A percentile compares a stretch with the other conserved stretches of the same genome.
phyloP scores from a whole-genome alignment of 768 basidiomycete species.

The Paxillus rubicundulus region DNA sequence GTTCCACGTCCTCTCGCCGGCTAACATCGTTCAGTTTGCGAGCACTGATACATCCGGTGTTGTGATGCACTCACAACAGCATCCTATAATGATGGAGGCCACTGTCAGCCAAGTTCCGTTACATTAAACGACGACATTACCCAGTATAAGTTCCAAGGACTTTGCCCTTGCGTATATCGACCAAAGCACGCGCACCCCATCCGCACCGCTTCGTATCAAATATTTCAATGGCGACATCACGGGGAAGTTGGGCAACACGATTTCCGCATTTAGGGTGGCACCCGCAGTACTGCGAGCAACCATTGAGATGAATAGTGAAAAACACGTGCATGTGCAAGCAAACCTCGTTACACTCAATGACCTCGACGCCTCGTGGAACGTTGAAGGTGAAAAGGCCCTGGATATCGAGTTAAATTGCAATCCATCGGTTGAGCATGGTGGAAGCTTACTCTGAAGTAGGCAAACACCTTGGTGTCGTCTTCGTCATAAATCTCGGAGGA shows the following conservation, averaged over 20 bases:
- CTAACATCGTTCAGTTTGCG: constrained; percentile 27
- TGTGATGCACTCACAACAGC: constrained; percentile 40
- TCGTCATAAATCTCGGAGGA: constrained; percentile 39
- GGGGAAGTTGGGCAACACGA: constrained; percentile 58
- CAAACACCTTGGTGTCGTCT: constrained; percentile 30
- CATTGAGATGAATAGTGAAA: not conserved
- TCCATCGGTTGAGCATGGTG: not conserved
- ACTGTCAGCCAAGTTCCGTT: constrained; percentile 2
- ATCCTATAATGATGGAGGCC: constrained; percentile 30
- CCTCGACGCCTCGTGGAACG: constrained; percentile 42
- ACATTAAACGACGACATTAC: constrained; percentile 34
- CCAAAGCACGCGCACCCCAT: constrained; percentile 61
- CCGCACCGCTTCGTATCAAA: constrained; percentile 60
- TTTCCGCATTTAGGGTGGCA: constrained; percentile 51
- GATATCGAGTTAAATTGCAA: constrained; percentile 1
- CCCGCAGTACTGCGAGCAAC: constrained; percentile 38
- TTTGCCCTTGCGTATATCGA: constrained; percentile 46
- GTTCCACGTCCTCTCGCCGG: constrained; percentile 41
- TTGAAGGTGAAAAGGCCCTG: constrained; percentile 53
- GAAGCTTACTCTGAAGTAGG: constrained; percentile 41
- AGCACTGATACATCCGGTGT: not conserved
- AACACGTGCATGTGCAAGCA: constrained; percentile 1
- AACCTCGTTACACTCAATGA: constrained; percentile 68
- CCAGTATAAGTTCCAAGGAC: constrained; percentile 70
- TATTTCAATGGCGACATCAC: constrained; percentile 57